A percentile compares a stretch with the other conserved stretches of the same genome.
Conservation (phyloP, 1,284 basidiomycete species). For the Malassezia sp. region DNA sequence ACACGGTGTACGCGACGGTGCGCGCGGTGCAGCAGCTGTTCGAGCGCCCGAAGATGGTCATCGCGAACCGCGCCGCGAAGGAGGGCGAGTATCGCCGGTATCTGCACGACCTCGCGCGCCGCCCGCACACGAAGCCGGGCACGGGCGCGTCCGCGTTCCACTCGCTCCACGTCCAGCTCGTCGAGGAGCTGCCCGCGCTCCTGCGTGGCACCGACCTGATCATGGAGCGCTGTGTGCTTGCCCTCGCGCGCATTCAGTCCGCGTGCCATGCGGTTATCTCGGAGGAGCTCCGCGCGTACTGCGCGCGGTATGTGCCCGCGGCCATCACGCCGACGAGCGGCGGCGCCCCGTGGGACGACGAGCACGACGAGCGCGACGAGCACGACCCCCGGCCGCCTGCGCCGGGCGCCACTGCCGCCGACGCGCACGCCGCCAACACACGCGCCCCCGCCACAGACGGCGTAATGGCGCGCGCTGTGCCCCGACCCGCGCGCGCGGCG, state of each 20-base stretch:
- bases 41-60: constrained; percentile 31
- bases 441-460: background rate
- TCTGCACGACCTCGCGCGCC: constrained; percentile 20
- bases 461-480: background rate
- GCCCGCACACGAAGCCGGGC: constrained; percentile 22
- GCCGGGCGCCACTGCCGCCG: too few relatives aligned
- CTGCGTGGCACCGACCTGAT: constrained; percentile 44
- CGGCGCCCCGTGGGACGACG: background rate
- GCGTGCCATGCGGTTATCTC: constrained; percentile 30
- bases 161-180: constrained; percentile 46
- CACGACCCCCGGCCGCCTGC: too few relatives aligned
- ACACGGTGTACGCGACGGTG: constrained; percentile 23
- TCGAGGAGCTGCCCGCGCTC: constrained; percentile 48
- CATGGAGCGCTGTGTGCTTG: constrained; percentile 42
- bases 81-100: constrained; percentile 44
- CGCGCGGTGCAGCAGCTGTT: constrained; percentile 40
- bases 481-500: too few relatives aligned
- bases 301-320: constrained; percentile 2
- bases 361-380: background rate
- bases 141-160: constrained; percentile 44
- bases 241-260: constrained; percentile 42
- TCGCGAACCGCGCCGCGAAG: constrained; percentile 45
- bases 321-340: constrained; percentile 6
- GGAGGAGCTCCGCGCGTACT: constrained; percentile 1
- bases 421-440: background rate